These are phyloP conservation scores for Suillus fuscotomentosus DNA, from an alignment of 768 basidiomycete genomes.

Conservation along the genomic window DNA sequence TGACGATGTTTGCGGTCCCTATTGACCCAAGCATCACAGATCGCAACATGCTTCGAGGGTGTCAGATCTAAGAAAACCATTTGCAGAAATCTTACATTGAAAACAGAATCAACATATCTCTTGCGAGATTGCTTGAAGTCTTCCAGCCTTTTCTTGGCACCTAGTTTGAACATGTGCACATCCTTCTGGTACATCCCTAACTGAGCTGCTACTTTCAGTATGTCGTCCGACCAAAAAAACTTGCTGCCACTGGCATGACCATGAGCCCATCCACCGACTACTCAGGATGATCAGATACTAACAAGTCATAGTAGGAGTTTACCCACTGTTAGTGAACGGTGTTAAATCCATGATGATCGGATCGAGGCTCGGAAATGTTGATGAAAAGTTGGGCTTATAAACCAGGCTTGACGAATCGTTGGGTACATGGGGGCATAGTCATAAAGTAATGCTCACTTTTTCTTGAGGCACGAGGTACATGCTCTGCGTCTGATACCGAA, in stretches of 20 bases:
- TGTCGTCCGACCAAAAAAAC: slow-evolving; percentile 35
- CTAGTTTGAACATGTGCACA: slow-evolving; percentile 16
- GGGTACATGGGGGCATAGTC: slow-evolving; percentile 3
- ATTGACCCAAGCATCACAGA: neutral
- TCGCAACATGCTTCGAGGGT: neutral
- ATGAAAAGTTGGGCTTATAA: slow-evolving; percentile 12
- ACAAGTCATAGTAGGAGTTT: neutral
- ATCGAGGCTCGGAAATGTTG: slow-evolving; percentile 28
- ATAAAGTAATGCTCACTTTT: slow-evolving; percentile 11
- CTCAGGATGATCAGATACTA: neutral
- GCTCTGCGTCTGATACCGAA: slow-evolving; percentile 15
- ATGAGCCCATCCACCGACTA: slow-evolving; percentile 32
- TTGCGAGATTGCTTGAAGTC: slow-evolving; percentile 21
- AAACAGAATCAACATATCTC: slow-evolving; percentile 8
- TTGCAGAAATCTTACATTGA: neutral
- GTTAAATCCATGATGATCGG: slow-evolving; percentile 25
- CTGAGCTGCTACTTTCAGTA: slow-evolving; percentile 20
- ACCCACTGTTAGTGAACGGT: slow-evolving; percentile 31
- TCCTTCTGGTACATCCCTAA: slow-evolving; percentile 17
- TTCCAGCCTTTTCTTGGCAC: slow-evolving; percentile 25
- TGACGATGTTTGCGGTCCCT: neutral
- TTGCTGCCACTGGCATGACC: slow-evolving; percentile 24
- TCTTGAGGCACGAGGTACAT: slow-evolving; percentile 16
- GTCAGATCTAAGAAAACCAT: neutral
- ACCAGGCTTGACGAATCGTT: slow-evolving; percentile 18